Base-by-base conservation (phyloP, 208 protist genomes). In the Pavlovales sp. region DNA sequence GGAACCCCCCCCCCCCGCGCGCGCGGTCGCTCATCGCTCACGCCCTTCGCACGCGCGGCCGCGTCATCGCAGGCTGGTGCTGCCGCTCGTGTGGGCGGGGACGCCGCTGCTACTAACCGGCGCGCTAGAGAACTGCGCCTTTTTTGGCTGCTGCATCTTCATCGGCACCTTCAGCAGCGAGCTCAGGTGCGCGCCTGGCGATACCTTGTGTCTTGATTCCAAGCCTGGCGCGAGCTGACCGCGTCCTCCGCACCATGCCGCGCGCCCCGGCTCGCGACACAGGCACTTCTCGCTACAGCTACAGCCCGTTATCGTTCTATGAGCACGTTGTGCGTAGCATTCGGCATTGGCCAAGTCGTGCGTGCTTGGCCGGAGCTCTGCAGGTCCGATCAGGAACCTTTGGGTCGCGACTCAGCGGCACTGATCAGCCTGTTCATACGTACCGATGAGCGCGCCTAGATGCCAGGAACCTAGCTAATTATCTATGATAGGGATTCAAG, bases 101-200 rank as follows among this genome's bases (percentile, higher is more conserved):
- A 32, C 57, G 57, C 57, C 57, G 26, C 18, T 30, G 57, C 14
- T 71, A 28, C 2, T 71, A 28, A 71, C 57, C 14, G 5, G 18
- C 26, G 57, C 1, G 18, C 57, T 71, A 10, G 57, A 71, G 57
- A 28, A 71, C 57, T 10, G 2, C 22, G 7, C 1, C 14, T 71
- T 71, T 28, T 5, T 71, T 28, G 32, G 20, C 26, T 8, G 22
- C 5, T 71, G 57, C 57, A 4, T 2, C 22, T 71, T 71, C 57
- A 71, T 71, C 57, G 57, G 57, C 14, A 32, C 57, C 18, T 30
- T 32, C 14, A 30, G 14, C 57, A 71, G 32, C 32, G 57, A 71
- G 57, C 57, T 71, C 57, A 71, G 57, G 57, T 71, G 57, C 57
- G 57, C n/a, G n/a, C n/a, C n/a, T n/a, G n/a, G n/a, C n/a, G n/a